These are phyloP conservation scores for Colletotrichum paranaense DNA, from an alignment of 2,329 filamentous ascomycete species.

Conservation along the genomic window DNA sequence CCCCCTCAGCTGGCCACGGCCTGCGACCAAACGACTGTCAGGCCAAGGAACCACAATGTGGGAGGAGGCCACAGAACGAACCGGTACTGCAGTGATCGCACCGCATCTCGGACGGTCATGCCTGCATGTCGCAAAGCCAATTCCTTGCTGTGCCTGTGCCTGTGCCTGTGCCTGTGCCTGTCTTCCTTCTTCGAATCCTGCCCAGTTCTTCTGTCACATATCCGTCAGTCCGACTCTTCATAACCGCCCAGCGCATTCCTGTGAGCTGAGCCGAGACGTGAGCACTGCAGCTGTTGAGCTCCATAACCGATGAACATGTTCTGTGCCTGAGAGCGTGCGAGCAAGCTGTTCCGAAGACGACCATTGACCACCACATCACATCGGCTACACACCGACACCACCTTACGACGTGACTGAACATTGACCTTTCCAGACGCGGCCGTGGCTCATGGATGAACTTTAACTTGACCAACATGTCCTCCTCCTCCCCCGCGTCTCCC, in stretches of 20 bases:
- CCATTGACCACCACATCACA: not conserved
- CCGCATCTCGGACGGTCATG: not conserved
- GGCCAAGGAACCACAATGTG: not conserved
- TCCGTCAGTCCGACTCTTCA: not conserved
- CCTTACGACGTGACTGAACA: slow-evolving; percentile 14
- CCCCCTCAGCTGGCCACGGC: not conserved
- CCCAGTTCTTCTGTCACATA: not conserved
- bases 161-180: no score
- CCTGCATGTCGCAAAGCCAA: not conserved
- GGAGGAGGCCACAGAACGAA: not conserved
- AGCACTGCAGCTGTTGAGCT: not conserved
- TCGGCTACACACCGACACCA: slow-evolving; percentile 13
- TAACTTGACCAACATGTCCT: slow-evolving; percentile 26
- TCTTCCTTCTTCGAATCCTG: not conserved
- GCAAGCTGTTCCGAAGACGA: not conserved
- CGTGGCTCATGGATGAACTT: slow-evolving; percentile 32
- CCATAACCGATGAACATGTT: not conserved
- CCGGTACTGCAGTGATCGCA: not conserved
- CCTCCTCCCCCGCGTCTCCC: slow-evolving; percentile 14
- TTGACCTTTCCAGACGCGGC: slow-evolving; percentile 36
- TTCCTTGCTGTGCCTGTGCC: not conserved
- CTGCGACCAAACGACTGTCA: not conserved
- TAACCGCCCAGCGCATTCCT: not conserved
- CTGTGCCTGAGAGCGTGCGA: not conserved
- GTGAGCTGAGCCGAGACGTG: not conserved